Evolutionary conservation across 2,329 filamentous ascomycete species (phyloP).

Genomic region (Canariomyces notabilis): DNA sequence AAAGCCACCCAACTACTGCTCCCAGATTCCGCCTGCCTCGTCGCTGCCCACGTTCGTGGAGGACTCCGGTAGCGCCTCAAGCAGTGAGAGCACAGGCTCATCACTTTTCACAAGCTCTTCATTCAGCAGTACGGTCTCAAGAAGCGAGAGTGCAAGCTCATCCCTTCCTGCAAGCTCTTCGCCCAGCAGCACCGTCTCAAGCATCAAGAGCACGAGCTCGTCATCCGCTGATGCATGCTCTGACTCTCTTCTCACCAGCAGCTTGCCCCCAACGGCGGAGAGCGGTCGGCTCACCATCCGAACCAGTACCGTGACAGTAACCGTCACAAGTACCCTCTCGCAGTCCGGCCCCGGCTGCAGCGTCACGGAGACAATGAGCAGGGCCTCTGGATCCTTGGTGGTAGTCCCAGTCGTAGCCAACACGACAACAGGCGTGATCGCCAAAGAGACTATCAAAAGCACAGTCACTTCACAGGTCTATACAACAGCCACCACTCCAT

Average conservation of each 20-base stretch:
- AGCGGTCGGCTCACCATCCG: not conserved
- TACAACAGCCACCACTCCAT: no score
- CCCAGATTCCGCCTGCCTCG: constrained; percentile 9
- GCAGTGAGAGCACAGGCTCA: not conserved
- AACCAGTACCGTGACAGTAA: not conserved
- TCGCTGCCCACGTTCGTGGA: constrained; percentile 12
- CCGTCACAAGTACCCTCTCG: not conserved
- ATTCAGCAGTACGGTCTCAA: not conserved
- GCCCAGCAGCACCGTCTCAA: no score
- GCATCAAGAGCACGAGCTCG: no score
- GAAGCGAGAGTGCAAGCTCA: no score
- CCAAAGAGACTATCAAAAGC: no score
- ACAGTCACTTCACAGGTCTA: no score
- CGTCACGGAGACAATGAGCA: no score
- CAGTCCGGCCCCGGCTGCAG: not conserved
- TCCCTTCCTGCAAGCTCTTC: no score
- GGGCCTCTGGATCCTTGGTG: no score
- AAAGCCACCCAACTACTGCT: constrained; percentile 17
- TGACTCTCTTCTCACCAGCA: no score
- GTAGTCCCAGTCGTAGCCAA: not conserved
- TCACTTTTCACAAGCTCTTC: not conserved
- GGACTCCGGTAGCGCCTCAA: not conserved
- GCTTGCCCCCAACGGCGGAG: not conserved
- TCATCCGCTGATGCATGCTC: no score
- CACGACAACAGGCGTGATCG: no score